These are phyloP conservation scores for Penstemon davidsonii DNA, from an alignment of 257 asterid species.

Conservation along the genomic window DNA sequence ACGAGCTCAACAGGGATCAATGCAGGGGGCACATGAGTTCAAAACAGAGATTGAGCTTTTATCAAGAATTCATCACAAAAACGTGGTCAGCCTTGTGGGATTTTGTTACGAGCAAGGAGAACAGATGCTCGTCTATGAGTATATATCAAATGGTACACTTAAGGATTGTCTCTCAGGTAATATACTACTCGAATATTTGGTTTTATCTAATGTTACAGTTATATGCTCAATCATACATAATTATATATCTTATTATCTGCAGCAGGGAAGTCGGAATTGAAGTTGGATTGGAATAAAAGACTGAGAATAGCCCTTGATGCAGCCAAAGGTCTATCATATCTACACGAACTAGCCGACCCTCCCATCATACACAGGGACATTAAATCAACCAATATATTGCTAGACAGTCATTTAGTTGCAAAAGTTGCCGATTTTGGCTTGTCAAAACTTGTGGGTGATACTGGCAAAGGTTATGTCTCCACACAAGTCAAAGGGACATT, in stretches of 20 bases:
- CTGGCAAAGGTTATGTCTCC: slow-evolving; percentile 69
- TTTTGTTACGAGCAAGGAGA: slow-evolving; percentile 94
- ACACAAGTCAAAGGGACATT: slow-evolving; percentile 97
- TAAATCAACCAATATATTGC: slow-evolving; percentile 76
- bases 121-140: slow-evolving; percentile 89
- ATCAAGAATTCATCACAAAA: slow-evolving; percentile 89
- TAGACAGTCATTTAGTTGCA: slow-evolving; percentile 62
- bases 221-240: background rate
- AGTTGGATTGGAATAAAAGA: slow-evolving; percentile 68
- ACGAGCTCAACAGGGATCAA: slow-evolving; percentile 88
- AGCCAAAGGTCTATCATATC: slow-evolving; percentile 77
- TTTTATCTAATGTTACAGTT: background rate
- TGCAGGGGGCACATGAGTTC: slow-evolving; percentile 87
- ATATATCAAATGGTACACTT: slow-evolving; percentile 76
- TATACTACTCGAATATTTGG: background rate
- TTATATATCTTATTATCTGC: background rate
- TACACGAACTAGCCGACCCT: slow-evolving; percentile 89
- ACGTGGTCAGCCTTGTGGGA: slow-evolving; percentile 87
- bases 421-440: slow-evolving; percentile 93
- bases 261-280: slow-evolving; percentile 54
- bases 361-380: slow-evolving; percentile 91
- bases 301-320: slow-evolving; percentile 73
- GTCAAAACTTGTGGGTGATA: slow-evolving; percentile 77
- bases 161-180: slow-evolving; percentile 74
- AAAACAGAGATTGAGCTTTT: slow-evolving; percentile 90